These are phyloP conservation scores for Kodamaea alishanica DNA, from an alignment of 1,139 yeast species.

Conservation along the genomic window DNA sequence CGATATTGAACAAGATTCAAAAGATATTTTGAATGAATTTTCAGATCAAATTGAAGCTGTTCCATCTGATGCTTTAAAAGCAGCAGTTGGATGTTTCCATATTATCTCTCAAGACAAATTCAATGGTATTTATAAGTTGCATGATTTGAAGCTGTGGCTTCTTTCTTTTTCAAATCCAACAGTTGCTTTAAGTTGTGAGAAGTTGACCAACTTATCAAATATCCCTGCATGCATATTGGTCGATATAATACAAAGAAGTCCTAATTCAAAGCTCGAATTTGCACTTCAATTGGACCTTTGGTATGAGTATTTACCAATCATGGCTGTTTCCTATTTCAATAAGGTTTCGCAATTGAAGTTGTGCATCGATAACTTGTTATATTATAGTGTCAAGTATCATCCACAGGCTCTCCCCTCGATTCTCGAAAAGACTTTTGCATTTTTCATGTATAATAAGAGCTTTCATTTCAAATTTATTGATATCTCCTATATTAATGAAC, in stretches of 20 bases:
- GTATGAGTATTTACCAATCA: slow-evolving; percentile 21
- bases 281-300: slow-evolving; percentile 38
- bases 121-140: slow-evolving; percentile 1
- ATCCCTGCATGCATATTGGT: slow-evolving; percentile 37
- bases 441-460: slow-evolving; percentile 5
- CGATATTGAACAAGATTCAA: background rate
- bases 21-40: background rate
- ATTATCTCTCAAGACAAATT: slow-evolving; percentile 6
- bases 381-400: slow-evolving; percentile 25
- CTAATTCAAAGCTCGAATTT: slow-evolving; percentile 30
- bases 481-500: slow-evolving; percentile 9
- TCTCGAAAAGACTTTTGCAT: slow-evolving; percentile 15
- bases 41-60: background rate
- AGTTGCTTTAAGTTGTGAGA: slow-evolving; percentile 27
- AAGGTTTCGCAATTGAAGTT: slow-evolving; percentile 19
- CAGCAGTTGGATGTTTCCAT: background rate
- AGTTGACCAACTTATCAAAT: slow-evolving; percentile 22
- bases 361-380: slow-evolving; percentile 25
- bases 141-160: slow-evolving; percentile 23
- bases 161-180: slow-evolving; percentile 24
- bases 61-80: background rate
- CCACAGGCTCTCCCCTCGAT: slow-evolving; percentile 19
- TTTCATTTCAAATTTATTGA: slow-evolving; percentile 9
- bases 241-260: slow-evolving; percentile 37
- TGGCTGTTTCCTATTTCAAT: slow-evolving; percentile 15